phyloP scores from a whole-genome alignment of 805 yeast genomes.

The Sungouiella blattae region DNA sequence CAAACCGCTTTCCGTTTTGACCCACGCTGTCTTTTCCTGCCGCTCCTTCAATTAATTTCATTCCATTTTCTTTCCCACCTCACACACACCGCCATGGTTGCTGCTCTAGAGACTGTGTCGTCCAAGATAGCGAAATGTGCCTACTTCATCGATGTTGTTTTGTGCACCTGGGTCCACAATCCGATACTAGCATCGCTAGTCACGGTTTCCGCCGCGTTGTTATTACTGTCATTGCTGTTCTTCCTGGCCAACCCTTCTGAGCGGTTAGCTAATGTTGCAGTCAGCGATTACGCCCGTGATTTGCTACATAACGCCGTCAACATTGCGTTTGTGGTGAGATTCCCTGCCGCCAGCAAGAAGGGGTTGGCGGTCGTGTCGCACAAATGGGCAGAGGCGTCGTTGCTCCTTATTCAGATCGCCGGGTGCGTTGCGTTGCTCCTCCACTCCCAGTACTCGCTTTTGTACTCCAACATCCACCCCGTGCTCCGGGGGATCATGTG shows the following conservation, averaged over 20 bases:
- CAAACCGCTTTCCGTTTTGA: no score
- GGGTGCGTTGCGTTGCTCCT: constrained; percentile 14
- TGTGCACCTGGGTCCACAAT: constrained; percentile 19
- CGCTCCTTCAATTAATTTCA: no score
- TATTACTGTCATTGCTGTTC: constrained; percentile 1
- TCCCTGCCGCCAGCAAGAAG: constrained; percentile 12
- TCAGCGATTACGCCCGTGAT: constrained; percentile 16
- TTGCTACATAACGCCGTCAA: constrained; percentile 24
- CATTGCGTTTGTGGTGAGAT: constrained; percentile 26
- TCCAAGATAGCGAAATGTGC: constrained; percentile 4
- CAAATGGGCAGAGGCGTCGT: constrained; percentile 12
- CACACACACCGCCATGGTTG: not conserved
- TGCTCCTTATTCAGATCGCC: constrained; percentile 20
- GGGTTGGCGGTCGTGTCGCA: constrained; percentile 6
- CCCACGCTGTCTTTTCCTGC: no score
- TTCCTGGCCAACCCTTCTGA: constrained; percentile 4
- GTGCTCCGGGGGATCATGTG: constrained; percentile 13
- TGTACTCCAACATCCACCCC: constrained; percentile 6
- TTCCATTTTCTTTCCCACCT: not conserved
- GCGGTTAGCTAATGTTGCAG: constrained; percentile 6
- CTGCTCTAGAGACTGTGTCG: not conserved
- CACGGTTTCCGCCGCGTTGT: constrained; percentile 4
- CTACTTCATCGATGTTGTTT: constrained; percentile 15
- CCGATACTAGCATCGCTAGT: constrained; percentile 17
- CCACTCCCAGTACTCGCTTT: constrained; percentile 6